These are phyloP conservation scores for Sporothrix brasiliensis DNA, from an alignment of 2,329 filamentous ascomycete genomes.

Conservation along the genomic window DNA sequence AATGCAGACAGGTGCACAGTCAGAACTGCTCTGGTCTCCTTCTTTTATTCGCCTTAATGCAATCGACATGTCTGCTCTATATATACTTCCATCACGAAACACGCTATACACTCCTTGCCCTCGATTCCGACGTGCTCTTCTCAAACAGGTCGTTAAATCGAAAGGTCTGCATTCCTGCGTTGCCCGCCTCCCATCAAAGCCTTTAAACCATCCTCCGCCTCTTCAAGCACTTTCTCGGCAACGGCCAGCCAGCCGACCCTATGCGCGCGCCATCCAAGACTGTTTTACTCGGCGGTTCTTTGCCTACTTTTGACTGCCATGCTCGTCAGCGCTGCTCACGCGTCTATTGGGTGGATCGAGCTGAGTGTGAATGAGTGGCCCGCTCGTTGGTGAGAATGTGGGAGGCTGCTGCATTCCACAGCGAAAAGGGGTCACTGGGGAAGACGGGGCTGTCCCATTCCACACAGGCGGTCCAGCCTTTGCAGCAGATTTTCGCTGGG, in stretches of 20 bases:
- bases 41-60: conserved; percentile 3
- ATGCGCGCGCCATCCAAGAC: conserved; percentile 5
- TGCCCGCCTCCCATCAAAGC: not conserved
- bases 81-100: conserved; percentile 15
- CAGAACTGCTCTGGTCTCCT: not conserved
- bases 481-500: not conserved
- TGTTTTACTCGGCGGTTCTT: not conserved
- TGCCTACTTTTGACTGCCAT: not conserved
- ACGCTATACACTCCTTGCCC: conserved; percentile 10
- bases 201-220: not conserved
- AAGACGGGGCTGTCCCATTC: conserved; percentile 14
- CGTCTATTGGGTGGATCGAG: not conserved
- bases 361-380: not conserved
- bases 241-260: conserved; percentile 17
- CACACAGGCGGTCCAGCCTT: conserved; percentile 2
- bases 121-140: not conserved
- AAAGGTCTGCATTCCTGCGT: conserved; percentile 8
- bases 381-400: conserved; percentile 14
- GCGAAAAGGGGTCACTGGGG: not conserved
- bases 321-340: not conserved
- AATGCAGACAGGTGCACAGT: not conserved
- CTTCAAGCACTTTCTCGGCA: not conserved
- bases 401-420: conserved; percentile 24
- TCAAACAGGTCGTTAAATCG: not conserved
- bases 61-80: conserved; percentile 19